Evolutionary conservation across 495 filamentous ascomycete genomes (phyloP).

Genomic region (Tuber aestivum): DNA sequence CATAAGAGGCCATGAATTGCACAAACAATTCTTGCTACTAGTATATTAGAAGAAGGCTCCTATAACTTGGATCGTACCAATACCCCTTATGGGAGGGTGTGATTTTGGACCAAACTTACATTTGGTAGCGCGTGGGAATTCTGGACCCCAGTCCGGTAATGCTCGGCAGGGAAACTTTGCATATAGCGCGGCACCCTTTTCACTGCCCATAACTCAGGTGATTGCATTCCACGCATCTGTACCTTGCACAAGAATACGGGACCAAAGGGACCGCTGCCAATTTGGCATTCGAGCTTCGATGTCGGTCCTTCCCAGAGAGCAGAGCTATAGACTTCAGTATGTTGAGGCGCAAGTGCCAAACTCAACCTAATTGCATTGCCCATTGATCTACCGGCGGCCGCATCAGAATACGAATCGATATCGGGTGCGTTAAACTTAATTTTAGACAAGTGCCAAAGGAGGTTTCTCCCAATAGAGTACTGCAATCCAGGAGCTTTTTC

Average conservation of each 20-base stretch:
- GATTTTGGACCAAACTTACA: neutral
- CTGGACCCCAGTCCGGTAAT: neutral
- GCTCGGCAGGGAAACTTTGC: neutral
- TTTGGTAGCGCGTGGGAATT: neutral
- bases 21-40: neutral
- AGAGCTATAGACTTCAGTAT: too few species aligned
- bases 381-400: neutral
- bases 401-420: neutral
- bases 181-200: neutral
- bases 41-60: neutral
- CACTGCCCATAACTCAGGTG: neutral
- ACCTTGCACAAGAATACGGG: neutral
- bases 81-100: neutral
- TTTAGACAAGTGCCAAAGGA: neutral
- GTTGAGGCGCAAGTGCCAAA: too few species aligned
- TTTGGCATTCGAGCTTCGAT: neutral
- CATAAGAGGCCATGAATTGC: neutral
- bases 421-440: neutral
- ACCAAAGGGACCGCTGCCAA: neutral
- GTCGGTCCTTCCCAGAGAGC: too few species aligned
- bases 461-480: neutral
- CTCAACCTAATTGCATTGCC: too few species aligned
- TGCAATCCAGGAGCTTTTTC: neutral
- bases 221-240: neutral
- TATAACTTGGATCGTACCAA: neutral